phyloP scores from a whole-genome alignment of 768 basidiomycete species.

The Heimioporus sp. region DNA sequence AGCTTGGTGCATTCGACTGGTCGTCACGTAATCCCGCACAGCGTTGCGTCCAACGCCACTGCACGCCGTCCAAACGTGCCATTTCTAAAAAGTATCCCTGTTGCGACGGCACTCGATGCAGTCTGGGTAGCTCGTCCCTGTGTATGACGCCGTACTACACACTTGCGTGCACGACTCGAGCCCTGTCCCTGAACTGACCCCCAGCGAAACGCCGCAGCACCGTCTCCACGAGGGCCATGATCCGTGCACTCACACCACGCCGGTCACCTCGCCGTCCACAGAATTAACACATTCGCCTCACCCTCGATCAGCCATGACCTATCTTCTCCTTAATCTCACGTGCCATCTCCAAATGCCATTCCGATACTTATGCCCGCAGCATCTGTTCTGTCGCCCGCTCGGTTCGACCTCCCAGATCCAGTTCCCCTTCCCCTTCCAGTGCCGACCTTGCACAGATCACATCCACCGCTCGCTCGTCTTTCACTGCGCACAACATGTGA shows the following conservation, averaged over 20 bases:
- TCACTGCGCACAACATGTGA: background rate
- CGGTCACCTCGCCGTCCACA: slow-evolving; percentile 8
- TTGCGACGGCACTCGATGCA: too few relatives aligned
- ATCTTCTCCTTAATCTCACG: background rate
- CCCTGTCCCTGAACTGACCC: slow-evolving; percentile 9
- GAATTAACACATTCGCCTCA: slow-evolving; percentile 16
- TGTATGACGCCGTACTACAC: too few relatives aligned
- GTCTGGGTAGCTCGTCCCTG: background rate
- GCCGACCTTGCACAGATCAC: slow-evolving; percentile 5
- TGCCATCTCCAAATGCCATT: background rate
- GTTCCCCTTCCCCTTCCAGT: slow-evolving; percentile 2
- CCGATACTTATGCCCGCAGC: too few relatives aligned
- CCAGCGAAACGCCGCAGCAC: slow-evolving; percentile 22
- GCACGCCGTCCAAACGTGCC: slow-evolving; percentile 27
- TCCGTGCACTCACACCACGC: slow-evolving; percentile 12
- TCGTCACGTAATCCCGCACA: slow-evolving; percentile 12
- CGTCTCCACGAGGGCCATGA: slow-evolving; percentile 18
- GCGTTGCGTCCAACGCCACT: slow-evolving; percentile 4
- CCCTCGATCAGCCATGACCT: slow-evolving; percentile 4
- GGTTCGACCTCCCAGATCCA: background rate
- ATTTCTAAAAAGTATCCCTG: too few relatives aligned
- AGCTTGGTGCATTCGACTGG: slow-evolving; percentile 14
- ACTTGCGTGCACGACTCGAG: background rate
- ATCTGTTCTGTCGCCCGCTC: background rate
- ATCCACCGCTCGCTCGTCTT: background rate